phyloP scores from a whole-genome alignment of 331 rosid species.

The Dryas integrifolia region DNA sequence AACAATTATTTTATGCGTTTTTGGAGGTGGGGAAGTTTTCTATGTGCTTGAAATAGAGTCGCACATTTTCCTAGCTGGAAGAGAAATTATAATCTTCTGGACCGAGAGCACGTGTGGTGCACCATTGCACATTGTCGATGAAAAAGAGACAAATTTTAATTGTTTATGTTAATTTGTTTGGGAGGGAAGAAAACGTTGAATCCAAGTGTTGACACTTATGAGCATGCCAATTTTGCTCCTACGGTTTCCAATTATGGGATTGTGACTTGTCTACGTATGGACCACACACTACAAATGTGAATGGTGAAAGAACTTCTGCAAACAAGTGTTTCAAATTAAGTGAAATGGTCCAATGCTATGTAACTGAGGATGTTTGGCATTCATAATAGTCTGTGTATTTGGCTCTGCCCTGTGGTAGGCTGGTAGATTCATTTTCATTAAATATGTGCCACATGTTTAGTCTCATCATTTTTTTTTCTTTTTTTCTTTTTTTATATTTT shows the following conservation, averaged over 20 bases:
- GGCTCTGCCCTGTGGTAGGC: neutral
- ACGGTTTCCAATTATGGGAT: conserved; percentile 35
- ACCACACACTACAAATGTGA: conserved; percentile 29
- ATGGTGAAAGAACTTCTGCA: conserved; percentile 23
- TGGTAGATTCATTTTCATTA: neutral
- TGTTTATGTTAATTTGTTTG: conserved; percentile 18
- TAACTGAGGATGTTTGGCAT: neutral
- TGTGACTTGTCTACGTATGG: conserved; percentile 22
- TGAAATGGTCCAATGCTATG: conserved; percentile 21
- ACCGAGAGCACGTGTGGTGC: conserved; percentile 64
- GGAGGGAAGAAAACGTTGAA: conserved; percentile 27
- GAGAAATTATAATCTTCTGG: conserved; percentile 33
- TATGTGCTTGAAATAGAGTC: conserved; percentile 20
- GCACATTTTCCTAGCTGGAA: conserved; percentile 49
- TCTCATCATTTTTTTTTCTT: neutral
- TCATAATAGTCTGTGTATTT: neutral
- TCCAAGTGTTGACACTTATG: conserved; percentile 10
- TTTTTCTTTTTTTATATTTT: no score
- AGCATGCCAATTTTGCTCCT: conserved; percentile 13
- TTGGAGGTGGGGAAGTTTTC: neutral
- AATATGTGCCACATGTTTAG: neutral
- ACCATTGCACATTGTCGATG: conserved; percentile 40
- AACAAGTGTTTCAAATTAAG: conserved; percentile 1
- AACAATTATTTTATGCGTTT: neutral
- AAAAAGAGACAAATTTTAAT: conserved; percentile 51